Evolutionary conservation across 2,329 filamentous ascomycete species (phyloP).

Genomic region (Fusarium aywerte): DNA sequence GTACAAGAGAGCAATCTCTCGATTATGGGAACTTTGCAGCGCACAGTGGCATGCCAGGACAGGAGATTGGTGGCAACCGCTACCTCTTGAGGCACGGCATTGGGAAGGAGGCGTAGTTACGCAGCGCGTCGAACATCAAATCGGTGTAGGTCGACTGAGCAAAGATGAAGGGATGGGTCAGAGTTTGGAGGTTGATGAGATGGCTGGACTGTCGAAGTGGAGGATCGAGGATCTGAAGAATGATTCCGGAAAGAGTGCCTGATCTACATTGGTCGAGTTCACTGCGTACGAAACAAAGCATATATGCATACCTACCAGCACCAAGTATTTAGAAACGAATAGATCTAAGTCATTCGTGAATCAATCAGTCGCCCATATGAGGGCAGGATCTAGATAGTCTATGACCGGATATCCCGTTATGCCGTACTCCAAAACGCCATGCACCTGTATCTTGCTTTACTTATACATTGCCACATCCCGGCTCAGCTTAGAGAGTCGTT

Average conservation of each 20-base stretch:
- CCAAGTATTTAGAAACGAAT: neutral
- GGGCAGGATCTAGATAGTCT: conserved; percentile 36
- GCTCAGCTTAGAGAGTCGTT: conserved; percentile 60
- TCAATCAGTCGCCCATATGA: conserved; percentile 28
- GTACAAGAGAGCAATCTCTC: conserved; percentile 78
- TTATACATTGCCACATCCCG: conserved; percentile 50
- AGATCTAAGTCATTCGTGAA: conserved; percentile 19
- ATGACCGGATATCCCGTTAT: conserved; percentile 41
- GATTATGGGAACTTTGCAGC: conserved; percentile 86
- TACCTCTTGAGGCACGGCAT: conserved; percentile 70
- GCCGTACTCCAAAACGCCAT: conserved; percentile 46
- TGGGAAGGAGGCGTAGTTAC: conserved; percentile 66
- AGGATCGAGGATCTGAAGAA: conserved; percentile 50
- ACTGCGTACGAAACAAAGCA: neutral
- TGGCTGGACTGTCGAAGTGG: conserved; percentile 55
- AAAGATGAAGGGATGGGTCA: conserved; percentile 49
- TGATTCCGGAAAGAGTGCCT: conserved; percentile 31
- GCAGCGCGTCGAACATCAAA: conserved; percentile 28
- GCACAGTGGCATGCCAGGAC: conserved; percentile 74
- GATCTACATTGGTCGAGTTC: neutral
- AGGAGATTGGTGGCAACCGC: conserved; percentile 77
- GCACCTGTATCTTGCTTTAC: conserved; percentile 36
- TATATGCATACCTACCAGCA: neutral
- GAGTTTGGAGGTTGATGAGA: conserved; percentile 52
- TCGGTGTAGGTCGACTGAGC: conserved; percentile 1